Evolutionary conservation across 2,329 filamentous ascomycete genomes (phyloP), one percentile per base, ranked within the genome.

Genomic region (Grosmannia clavigera): DNA sequence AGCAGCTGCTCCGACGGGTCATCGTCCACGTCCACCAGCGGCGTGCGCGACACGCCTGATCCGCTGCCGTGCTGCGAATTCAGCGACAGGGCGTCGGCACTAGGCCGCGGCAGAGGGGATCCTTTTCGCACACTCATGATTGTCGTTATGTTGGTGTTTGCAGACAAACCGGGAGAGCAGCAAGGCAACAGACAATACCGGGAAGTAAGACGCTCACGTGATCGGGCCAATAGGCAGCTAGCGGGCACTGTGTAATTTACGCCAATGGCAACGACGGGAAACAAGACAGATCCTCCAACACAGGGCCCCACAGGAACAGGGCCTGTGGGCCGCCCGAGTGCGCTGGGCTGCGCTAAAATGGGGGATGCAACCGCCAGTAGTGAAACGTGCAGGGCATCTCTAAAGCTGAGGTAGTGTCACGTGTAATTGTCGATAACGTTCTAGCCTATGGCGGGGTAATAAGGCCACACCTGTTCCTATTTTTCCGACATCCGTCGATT

Each of bases 1-100:
- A 65, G 63, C 54, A 72, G 65, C 46, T 74, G 65, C 46, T 74
- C 70, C 35, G 71, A 67, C 0, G 69, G 66, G 60, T 75, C 73
- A 64, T 71, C 60, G 60, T 63, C 43, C 16, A 56, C 33, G n/a
- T 61, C 61, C 14, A 61, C 14, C 3, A 60, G 52, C 33, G 46
- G 16, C 56, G 25, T 51, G 31, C 56, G 33, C 33, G 33, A 35
- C 6, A 35, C 55, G 55, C 57, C 33, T 6, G 4, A 11, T 31
- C 29, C 40, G 40, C 19, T 51, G 12, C 19, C 58, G 14, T 59
- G 62, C 61, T 66, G 67, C 53, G 66, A 65, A 63, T 69, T 69
- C 52, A 71, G 62, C 6, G 69, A 70, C 43, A 70, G 11, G 40
- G 66, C 65, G 53, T 71, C 68, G 27, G 57, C 61, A 33, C 63